Percentiles rank a stretch among this genome's conserved stretches.
These are phyloP conservation scores for Ogataea saltuana DNA, from an alignment of 805 yeast species.

Conservation along the genomic window DNA sequence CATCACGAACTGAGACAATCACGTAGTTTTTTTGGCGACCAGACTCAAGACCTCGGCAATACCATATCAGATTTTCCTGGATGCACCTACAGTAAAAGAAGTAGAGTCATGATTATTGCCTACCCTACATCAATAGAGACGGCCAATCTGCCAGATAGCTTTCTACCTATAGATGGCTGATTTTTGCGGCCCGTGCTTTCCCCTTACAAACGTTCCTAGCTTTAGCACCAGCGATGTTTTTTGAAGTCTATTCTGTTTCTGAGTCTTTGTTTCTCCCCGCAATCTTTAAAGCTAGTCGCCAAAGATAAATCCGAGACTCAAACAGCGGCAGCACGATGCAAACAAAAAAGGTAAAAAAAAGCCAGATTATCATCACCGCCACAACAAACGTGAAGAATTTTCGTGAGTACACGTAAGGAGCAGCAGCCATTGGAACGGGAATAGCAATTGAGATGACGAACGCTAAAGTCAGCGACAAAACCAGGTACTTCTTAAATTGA, in stretches of 20 bases:
- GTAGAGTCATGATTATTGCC: no score
- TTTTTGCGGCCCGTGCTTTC: no score
- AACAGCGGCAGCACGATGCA: slow-evolving; percentile 41
- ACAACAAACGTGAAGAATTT: slow-evolving; percentile 37
- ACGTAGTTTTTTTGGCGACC: no score
- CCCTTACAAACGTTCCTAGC: no score
- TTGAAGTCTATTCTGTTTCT: not conserved
- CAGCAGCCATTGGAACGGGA: slow-evolving; percentile 41
- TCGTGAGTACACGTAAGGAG: slow-evolving; percentile 36
- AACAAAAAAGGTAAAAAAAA: slow-evolving; percentile 34
- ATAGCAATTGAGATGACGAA: slow-evolving; percentile 25
- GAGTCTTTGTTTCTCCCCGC: not conserved
- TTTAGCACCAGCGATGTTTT: not conserved
- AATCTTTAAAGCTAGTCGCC: not conserved
- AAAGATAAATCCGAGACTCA: slow-evolving; percentile 2
- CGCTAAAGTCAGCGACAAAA: slow-evolving; percentile 23
- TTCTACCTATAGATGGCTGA: no score
- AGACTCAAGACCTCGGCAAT: no score
- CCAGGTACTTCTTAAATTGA: slow-evolving; percentile 13
- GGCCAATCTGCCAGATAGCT: no score
- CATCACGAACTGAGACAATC: no score
- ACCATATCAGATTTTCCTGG: no score
- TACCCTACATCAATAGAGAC: no score
- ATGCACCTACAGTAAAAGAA: no score
- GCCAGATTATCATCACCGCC: slow-evolving; percentile 32